Evolutionary conservation across 1,139 yeast species (phyloP).

Genomic region (Hansenula sp.): DNA sequence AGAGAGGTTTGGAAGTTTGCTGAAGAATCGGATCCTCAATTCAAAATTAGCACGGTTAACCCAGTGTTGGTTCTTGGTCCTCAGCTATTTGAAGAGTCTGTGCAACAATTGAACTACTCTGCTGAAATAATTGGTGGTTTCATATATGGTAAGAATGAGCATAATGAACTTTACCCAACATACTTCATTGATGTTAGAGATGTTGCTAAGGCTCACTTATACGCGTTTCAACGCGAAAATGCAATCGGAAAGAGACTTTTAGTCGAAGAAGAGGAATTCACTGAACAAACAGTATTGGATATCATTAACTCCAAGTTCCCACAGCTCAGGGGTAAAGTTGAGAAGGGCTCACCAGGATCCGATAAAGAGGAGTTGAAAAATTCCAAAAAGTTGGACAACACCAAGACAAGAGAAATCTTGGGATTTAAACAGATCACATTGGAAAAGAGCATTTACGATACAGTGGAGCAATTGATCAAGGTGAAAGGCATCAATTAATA

Average conservation of each 20-base stretch:
- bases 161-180: slow-evolving; percentile 9
- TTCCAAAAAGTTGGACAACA: neutral
- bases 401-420: slow-evolving; percentile 21
- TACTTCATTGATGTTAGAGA: slow-evolving; percentile 47
- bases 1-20: slow-evolving; percentile 49
- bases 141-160: neutral
- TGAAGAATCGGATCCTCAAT: slow-evolving; percentile 30
- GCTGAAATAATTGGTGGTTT: slow-evolving; percentile 17
- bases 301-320: slow-evolving; percentile 31
- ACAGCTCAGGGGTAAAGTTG: slow-evolving; percentile 29
- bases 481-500: too few relatives aligned
- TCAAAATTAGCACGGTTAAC: slow-evolving; percentile 36
- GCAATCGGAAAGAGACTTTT: slow-evolving; percentile 27
- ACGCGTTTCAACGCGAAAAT: slow-evolving; percentile 24
- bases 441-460: slow-evolving; percentile 35
- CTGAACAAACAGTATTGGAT: slow-evolving; percentile 28
- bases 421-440: slow-evolving; percentile 35
- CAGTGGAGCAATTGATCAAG: slow-evolving; percentile 34
- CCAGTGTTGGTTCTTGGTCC: slow-evolving; percentile 48
- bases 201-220: slow-evolving; percentile 47
- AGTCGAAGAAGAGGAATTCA: slow-evolving; percentile 25
- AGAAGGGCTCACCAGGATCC: slow-evolving; percentile 11
- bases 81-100: slow-evolving; percentile 28
- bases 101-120: slow-evolving; percentile 24
- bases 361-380: slow-evolving; percentile 24